Conservation (phyloP, 352 stramenopile species). For the Aphanomyces cochlioides region DNA sequence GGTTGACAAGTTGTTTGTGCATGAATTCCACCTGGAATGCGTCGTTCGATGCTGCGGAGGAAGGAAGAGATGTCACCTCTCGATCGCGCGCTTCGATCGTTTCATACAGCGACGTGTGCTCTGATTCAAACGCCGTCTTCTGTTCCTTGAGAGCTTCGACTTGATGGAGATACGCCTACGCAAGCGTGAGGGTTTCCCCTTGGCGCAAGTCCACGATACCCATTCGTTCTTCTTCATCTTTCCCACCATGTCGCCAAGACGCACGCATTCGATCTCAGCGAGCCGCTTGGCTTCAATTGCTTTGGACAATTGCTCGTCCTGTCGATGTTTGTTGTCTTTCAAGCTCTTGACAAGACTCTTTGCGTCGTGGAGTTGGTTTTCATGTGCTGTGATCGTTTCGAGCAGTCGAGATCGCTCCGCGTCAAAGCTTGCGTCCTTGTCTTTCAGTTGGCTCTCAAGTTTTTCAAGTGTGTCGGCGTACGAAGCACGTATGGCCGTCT, state of each 20-base stretch:
- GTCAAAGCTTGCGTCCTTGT: background rate
- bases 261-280: constrained; percentile 23
- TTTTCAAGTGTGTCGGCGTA: no score
- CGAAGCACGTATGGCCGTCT: no score
- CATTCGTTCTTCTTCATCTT: constrained; percentile 52
- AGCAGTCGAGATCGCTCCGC: constrained; percentile 33
- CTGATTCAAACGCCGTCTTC: constrained; percentile 20
- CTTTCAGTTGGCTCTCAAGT: constrained; percentile 9
- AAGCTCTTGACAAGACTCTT: no score
- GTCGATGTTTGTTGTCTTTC: constrained; percentile 2
- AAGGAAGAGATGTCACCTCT: background rate
- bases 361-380: no score
- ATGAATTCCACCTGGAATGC: background rate
- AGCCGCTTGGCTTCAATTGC: constrained; percentile 5
- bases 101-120: constrained; percentile 17
- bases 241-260: constrained; percentile 28
- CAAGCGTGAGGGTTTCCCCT: background rate
- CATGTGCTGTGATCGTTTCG: constrained; percentile 17
- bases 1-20: background rate
- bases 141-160: constrained; percentile 24
- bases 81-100: constrained; percentile 32
- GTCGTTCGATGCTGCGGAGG: no score
- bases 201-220: constrained; percentile 5
- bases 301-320: constrained; percentile 1
- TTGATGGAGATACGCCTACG: constrained; percentile 20